Conservation (phyloP, 352 stramenopile genomes). For the Elongisporangium senticosum region DNA sequence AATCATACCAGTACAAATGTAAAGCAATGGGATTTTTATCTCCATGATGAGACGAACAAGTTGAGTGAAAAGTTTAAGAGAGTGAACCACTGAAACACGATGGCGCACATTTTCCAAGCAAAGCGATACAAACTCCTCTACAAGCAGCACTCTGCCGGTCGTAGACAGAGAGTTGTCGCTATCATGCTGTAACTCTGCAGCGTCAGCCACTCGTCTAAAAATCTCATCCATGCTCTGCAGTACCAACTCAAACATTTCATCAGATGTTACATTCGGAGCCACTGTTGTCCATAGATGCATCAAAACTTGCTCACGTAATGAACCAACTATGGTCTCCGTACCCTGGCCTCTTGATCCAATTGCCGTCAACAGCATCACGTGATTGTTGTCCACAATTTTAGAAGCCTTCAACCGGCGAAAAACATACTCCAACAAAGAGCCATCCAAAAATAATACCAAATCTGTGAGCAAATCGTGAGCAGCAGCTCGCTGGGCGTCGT, state of each 20-base stretch:
- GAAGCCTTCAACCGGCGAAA: slow-evolving; percentile 18
- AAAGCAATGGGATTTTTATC: neutral
- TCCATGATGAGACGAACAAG: slow-evolving; percentile 6
- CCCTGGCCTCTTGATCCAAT: slow-evolving; percentile 16
- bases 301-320: slow-evolving; percentile 28
- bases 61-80: slow-evolving; percentile 32
- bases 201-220: slow-evolving; percentile 7
- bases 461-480: slow-evolving; percentile 51
- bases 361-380: slow-evolving; percentile 22
- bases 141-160: slow-evolving; percentile 2
- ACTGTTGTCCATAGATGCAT: slow-evolving; percentile 34
- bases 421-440: slow-evolving; percentile 26
- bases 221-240: slow-evolving; percentile 34
- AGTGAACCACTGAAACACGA: slow-evolving; percentile 11
- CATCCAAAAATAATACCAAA: slow-evolving; percentile 43
- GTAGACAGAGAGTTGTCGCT: neutral
- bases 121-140: slow-evolving; percentile 17
- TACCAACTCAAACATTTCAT: slow-evolving; percentile 24
- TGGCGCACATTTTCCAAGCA: slow-evolving; percentile 22
- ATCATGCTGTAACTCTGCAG: neutral
- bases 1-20: neutral
- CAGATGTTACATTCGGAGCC: slow-evolving; percentile 10
- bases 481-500: slow-evolving; percentile 37
- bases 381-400: slow-evolving; percentile 18
- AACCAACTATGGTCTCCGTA: neutral